Evolutionary conservation across 208 protist species (phyloP).

Genomic region (Wallacemonas sp.): DNA sequence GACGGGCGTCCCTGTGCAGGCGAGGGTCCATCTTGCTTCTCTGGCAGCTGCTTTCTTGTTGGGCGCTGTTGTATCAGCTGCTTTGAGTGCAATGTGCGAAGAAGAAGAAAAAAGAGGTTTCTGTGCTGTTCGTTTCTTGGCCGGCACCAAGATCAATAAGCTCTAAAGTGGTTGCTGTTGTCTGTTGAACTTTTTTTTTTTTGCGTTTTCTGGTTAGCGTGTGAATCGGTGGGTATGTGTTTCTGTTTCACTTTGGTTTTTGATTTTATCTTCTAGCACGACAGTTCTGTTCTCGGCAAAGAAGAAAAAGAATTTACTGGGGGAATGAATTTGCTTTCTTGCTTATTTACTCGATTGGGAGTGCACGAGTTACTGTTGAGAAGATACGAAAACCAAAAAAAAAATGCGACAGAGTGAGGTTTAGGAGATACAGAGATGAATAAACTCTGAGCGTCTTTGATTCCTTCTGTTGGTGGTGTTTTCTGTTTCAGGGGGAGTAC

Average conservation of each 20-base stretch:
- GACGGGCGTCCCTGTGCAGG: neutral
- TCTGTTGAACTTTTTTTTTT: neutral
- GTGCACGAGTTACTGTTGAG: too few species aligned
- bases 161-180: too few species aligned
- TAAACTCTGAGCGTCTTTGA: too few species aligned
- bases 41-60: neutral
- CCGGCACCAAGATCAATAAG: neutral
- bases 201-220: neutral
- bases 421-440: too few species aligned
- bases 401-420: too few species aligned
- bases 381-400: too few species aligned
- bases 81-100: conserved; percentile 1
- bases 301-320: too few species aligned
- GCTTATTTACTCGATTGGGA: too few species aligned
- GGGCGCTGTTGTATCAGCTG: neutral
- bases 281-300: too few species aligned
- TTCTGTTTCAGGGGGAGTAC: neutral
- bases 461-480: conserved; percentile 7
- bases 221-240: too few species aligned
- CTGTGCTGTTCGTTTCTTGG: conserved; percentile 6
- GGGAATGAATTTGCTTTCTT: too few species aligned
- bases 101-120: conserved; percentile 17
- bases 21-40: conserved; percentile 7
- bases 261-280: too few species aligned
- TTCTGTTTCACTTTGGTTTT: neutral